A percentile compares a stretch with the other conserved stretches of the same genome.
Conservation (phyloP, 352 stramenopile species). For the Peronosclerospora sorghi region DNA sequence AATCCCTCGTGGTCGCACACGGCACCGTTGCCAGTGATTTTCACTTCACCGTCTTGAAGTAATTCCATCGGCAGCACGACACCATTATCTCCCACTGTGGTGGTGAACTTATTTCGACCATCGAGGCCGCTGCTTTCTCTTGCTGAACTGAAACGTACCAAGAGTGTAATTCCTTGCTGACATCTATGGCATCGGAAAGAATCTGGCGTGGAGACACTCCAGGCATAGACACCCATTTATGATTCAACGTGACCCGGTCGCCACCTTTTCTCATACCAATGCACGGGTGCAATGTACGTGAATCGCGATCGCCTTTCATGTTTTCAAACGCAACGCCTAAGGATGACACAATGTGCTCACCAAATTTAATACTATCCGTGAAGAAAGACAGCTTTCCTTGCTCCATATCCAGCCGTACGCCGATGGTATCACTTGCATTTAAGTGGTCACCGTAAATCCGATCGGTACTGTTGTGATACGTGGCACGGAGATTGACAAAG, state of each 20-base stretch:
- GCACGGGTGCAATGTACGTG: conserved; percentile 90
- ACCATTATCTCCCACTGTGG: neutral
- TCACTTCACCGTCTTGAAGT: conserved; percentile 68
- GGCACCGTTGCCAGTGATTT: conserved; percentile 74
- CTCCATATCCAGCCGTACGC: too few species aligned
- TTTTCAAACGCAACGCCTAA: too few species aligned
- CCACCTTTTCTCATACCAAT: conserved; percentile 92
- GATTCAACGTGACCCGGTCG: conserved; percentile 92
- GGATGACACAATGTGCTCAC: conserved; percentile 97
- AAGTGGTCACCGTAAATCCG: conserved; percentile 85
- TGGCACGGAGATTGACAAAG: conserved; percentile 92
- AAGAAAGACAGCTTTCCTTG: conserved; percentile 97
- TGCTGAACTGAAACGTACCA: conserved; percentile 60
- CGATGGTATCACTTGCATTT: too few species aligned
- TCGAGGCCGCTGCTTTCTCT: conserved; percentile 12
- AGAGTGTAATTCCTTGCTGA: conserved; percentile 81
- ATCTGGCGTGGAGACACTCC: too few species aligned
- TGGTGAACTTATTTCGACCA: neutral
- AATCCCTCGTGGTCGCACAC: conserved; percentile 81
- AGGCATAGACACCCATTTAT: conserved; percentile 88
- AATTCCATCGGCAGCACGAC: conserved; percentile 47
- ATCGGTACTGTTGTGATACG: conserved; percentile 85
- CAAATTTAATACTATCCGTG: conserved; percentile 99
- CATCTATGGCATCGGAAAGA: too few species aligned
- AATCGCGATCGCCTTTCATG: conserved; percentile 67